Evolutionary conservation across 2,329 filamentous ascomycete genomes (phyloP), one percentile per base, ranked within the genome.

Genomic region (Tetracladium maxilliforme): DNA sequence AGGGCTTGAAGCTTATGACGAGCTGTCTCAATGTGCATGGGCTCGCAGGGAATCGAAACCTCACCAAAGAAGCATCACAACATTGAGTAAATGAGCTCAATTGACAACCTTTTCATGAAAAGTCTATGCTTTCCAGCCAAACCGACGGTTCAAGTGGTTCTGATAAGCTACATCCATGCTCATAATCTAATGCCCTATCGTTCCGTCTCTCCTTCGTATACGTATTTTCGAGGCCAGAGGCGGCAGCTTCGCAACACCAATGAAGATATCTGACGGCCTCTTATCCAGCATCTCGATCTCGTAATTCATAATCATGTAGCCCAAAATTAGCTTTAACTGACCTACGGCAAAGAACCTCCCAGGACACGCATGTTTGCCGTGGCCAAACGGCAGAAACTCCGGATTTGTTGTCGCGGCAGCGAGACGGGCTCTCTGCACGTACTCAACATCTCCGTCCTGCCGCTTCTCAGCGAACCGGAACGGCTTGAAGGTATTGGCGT

Each of bases 381-480:
- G 31, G 5, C 37, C 33, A 23, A 36, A 41, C 5, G 30, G 16
- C 11, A 37, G 16, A 20, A 33, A 44, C 2, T 29, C 33, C 4
- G 30, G 26, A 14, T 32, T 34, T 4, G 40, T 44, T 5, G 33
- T 40, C 5, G 42, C 40, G 29, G 36, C 44, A 4, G 36, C 33
- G 26, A 39, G 26, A 18, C 38, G 28, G 17, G 37, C 33, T 11
- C 31, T 17, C 31, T 38, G 24, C 19, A 39, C 24, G 21, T 38
- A 19, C n/a, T 20, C n/a, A n/a, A n/a, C n/a, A n/a, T n/a, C n/a
- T 24, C 19, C 6, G 21, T 16, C 10, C 27, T 15, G 10, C 21
- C 27, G 23, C 23, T 16, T 14, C n/a, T n/a, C n/a, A n/a, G 36
- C 36, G 30, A 54, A 56, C n/a, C 52, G 42, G 26, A 55, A 55